Conservation (phyloP, 306 rosid genomes). For the Aeschynomene evenia region DNA sequence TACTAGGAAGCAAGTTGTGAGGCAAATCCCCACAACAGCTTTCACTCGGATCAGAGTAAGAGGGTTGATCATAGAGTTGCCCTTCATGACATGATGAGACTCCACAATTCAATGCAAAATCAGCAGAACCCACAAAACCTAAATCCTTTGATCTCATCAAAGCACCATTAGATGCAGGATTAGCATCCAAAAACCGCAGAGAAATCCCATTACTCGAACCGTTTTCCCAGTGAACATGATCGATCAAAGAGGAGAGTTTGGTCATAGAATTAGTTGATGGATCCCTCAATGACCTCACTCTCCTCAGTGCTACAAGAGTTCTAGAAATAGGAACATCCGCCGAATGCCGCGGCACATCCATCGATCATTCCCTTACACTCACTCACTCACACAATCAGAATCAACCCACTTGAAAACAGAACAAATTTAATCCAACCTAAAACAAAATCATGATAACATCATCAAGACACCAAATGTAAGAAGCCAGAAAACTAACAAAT, state of each 20-base stretch:
- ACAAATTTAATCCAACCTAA: conserved; percentile 27
- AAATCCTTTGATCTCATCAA: conserved; percentile 38
- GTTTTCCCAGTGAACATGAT: conserved; percentile 77
- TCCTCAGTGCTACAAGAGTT: conserved; percentile 73
- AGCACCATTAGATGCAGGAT: conserved; percentile 34
- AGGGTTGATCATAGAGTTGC: conserved; percentile 34
- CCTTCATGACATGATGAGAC: conserved; percentile 25
- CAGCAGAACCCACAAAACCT: conserved; percentile 32
- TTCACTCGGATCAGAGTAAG: conserved; percentile 32
- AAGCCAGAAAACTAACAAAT: neutral
- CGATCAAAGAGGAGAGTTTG: conserved; percentile 58
- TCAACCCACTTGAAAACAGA: conserved; percentile 20
- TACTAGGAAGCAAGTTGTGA: conserved; percentile 25
- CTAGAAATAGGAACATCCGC: conserved; percentile 84
- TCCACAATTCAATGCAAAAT: conserved; percentile 35
- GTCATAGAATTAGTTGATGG: conserved; percentile 71
- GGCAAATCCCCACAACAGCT: conserved; percentile 45
- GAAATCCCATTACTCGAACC: conserved; percentile 55
- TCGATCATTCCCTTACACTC: conserved; percentile 33
- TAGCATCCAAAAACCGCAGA: conserved; percentile 42
- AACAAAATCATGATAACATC: conserved; percentile 18
- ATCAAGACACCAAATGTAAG: neutral
- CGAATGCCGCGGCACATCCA: conserved; percentile 82
- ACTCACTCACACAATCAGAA: conserved; percentile 13
- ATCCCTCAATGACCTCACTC: conserved; percentile 88